Evolutionary conservation across 768 basidiomycete genomes (phyloP).

Genomic region (Cyathus striatus): DNA sequence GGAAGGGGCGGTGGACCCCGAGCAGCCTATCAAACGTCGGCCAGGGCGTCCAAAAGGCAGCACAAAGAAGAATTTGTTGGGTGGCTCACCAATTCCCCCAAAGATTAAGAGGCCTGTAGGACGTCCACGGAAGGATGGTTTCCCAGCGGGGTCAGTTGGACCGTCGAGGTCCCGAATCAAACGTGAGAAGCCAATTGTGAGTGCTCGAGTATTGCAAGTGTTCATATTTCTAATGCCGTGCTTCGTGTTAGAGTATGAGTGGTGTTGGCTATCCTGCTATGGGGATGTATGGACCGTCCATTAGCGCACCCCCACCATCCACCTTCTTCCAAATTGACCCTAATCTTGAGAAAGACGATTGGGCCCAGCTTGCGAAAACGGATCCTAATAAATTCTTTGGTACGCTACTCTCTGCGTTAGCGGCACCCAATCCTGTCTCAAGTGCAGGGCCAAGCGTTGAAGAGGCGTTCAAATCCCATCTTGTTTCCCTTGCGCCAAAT

Average conservation of each 20-base stretch:
- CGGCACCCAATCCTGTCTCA: conserved; percentile 60
- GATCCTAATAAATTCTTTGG: conserved; percentile 56
- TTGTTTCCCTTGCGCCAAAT: conserved; percentile 56
- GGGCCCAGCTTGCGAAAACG: conserved; percentile 53
- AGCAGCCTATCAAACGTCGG: conserved; percentile 45
- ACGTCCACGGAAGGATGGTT: conserved; percentile 75
- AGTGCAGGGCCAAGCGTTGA: conserved; percentile 60
- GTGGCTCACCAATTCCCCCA: conserved; percentile 26
- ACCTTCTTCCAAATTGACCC: conserved; percentile 44
- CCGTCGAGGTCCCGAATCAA: conserved; percentile 22
- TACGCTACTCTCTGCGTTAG: conserved; percentile 50
- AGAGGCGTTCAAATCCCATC: conserved; percentile 76
- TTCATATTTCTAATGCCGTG: background rate
- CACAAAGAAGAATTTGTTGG: conserved; percentile 57
- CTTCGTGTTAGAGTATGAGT: conserved; percentile 8
- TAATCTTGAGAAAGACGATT: conserved; percentile 53
- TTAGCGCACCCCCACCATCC: conserved; percentile 21
- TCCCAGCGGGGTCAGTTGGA: conserved; percentile 72
- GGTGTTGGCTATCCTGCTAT: conserved; percentile 18
- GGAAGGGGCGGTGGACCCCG: background rate
- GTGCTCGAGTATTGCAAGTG: background rate
- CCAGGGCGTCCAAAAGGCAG: conserved; percentile 79
- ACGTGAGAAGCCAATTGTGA: conserved; percentile 3
- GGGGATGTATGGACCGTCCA: conserved; percentile 16
- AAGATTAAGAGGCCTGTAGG: conserved; percentile 78